Evolutionary conservation across 139 green algal species (phyloP), one percentile per base, ranked within the genome.

Genomic region (Yamagishiella unicocca): DNA sequence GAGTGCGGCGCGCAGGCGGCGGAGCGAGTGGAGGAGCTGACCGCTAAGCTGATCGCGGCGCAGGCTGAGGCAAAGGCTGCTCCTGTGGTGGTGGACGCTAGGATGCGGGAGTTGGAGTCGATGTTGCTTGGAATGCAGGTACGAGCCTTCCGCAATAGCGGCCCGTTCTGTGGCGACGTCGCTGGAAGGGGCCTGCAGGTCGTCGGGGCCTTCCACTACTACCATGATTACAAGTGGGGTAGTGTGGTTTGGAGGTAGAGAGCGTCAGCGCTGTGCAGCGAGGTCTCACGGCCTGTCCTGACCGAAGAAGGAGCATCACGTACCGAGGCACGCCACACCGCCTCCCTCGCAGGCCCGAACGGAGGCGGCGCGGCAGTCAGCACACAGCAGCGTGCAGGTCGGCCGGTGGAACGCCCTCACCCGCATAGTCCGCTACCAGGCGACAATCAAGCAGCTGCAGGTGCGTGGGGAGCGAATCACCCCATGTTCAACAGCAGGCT

Each of bases 61-160:
- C n/a, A 76, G 25, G 62, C 85, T 19, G 85, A 53, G 27, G 61
- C 75, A 0, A 42, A 42, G 25, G 76, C 85, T 22, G 61, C 46
- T 24, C 76, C 85, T 3, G 2, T 29, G 2, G 61, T n/a, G 37
- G 25, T 37, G 38, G 77, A 75, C 54, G 55, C 67, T 5, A 62
- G 38, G 82, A 53, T 90, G 54, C n/a, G 45, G 31, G 45, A 87
- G 67, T 42, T 93, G 38, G 85, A 82, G 55, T 24, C 53, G 78
- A 53, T 92, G 70, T 58, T 90, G 74, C 1, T 55, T 43, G 1
- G 33, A 46, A 53, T 95, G 73, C 42, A 81, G 33, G 50, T 68
- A 12, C 37, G 78, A 27, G 66, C 4, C 29, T 12, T 5, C n/a
- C 27, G 62, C 62, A n/a, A n/a, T n/a, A n/a, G n/a, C n/a, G n/a